Base-by-base conservation (phyloP, 1,284 basidiomycete genomes). In the Apiotrichum veenhuisii region DNA sequence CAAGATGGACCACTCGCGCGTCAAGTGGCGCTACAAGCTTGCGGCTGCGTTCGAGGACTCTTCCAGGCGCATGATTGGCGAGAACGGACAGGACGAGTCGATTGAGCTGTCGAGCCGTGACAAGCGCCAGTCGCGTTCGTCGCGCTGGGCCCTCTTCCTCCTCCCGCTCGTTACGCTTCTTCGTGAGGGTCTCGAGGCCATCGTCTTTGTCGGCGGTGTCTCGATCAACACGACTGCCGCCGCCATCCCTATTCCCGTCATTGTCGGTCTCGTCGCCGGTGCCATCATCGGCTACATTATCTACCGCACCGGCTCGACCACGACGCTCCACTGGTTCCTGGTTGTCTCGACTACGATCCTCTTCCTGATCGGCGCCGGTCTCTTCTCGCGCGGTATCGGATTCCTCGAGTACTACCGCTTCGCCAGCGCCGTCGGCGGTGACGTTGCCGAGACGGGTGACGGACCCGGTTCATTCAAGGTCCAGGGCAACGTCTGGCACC, bases 191-290 rank as follows among this genome's bases (percentile, higher is more conserved):
- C 81, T 96, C 64, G 93, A 97, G 76, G 91, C 89, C 1, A 87
- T 96, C 57, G 81, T 97, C 61, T 96, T 96, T 71, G 91, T 96
- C 51, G 89, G 92, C 20, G 92, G 93, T 57, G 92, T 95, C 42
- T 86, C 91, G 2, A 85, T 96, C 44, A 86, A 86, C 38, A 83
- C 89, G 69, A 80, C 84, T 2, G 92, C 88, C 2, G 83, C 82
- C 1, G 84, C 91, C 5, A 94, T 96, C 68, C 93, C 93, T 1
- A 86, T 96, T 49, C 88, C 93, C 8, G 84, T 90, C 51, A 86
- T 96, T 59, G 83, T 87, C 37, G 93, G 91, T 44, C 78, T 96
- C 57, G 73, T 91, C 51, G 83, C 83, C 54, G 93, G 93, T 26
- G 75, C 87, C 47, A 61, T 83, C 50, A 81, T 84, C 62, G 88